Percentiles rank a stretch among this genome's conserved stretches.
Conservation (phyloP, 2,329 filamentous ascomycete species). For the Leptographium wingfieldii region DNA sequence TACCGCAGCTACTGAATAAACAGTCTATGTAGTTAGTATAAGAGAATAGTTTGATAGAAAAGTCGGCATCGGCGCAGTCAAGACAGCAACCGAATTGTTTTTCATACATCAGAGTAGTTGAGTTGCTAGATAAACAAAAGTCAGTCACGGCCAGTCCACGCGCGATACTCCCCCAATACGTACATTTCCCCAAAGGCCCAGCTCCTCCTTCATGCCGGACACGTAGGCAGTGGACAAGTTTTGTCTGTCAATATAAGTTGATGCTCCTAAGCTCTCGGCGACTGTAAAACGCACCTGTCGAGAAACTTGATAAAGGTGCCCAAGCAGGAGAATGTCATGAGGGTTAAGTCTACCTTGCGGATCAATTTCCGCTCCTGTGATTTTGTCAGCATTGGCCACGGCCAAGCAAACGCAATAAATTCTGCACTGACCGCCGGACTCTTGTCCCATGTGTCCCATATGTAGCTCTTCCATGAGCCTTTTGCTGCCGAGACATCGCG, state of each 20-base stretch:
- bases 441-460: conserved; percentile 5
- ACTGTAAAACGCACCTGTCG: background rate
- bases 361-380: background rate
- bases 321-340: conserved; percentile 6
- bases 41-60: too few species aligned
- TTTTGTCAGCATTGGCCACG: background rate
- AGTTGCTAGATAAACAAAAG: conserved; percentile 2
- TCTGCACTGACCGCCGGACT: background rate
- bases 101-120: conserved; percentile 8
- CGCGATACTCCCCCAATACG: background rate
- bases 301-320: conserved; percentile 7
- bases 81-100: too few species aligned
- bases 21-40: background rate
- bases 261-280: background rate
- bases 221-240: conserved; percentile 9
- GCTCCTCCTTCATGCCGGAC: conserved; percentile 10
- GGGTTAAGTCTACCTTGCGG: conserved; percentile 2
- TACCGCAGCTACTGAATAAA: background rate
- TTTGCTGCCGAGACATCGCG: background rate
- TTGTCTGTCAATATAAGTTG: background rate
- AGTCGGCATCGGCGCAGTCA: too few species aligned
- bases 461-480: conserved; percentile 4
- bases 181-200: conserved; percentile 9
- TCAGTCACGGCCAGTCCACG: background rate
- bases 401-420: too few species aligned